Evolutionary conservation across 2,329 filamentous ascomycete genomes (phyloP), one percentile per base, ranked within the genome.

Genomic region (Intubia oerlemansii): DNA sequence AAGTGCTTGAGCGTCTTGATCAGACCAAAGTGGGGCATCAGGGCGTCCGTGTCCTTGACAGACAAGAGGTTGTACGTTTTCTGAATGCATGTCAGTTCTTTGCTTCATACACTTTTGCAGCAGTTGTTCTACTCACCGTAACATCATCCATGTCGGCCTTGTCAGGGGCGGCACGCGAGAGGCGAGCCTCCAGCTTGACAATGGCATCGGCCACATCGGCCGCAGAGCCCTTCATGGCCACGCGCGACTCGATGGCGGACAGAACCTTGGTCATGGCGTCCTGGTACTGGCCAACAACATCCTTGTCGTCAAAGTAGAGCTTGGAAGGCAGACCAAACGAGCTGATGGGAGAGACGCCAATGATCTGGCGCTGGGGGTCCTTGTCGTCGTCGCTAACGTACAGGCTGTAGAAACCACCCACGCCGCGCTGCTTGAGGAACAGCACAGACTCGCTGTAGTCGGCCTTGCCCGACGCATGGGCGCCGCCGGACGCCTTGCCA

Each of bases 61-160:
- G 56, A 57, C 44, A 62, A 60, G 1, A 68, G 68, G 39, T 75
- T 76, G 46, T 77, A 76, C 37, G 62, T 66, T 51, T 73, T 64
- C n/a, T n/a, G n/a, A n/a, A n/a, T n/a, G 51, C 56, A 17, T 21
- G 3, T 8, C 6, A 3, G 14, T 27, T 19, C n/a, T n/a, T n/a
- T n/a, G n/a, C n/a, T n/a, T n/a, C n/a, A n/a, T n/a, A n/a, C n/a
- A n/a, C n/a, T n/a, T n/a, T n/a, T n/a, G n/a, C n/a, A 28, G 27
- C 7, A 28, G 11, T 10, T 19, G 5, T 17, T 32, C 28, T 10
- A n/a, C n/a, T n/a, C n/a, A n/a, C n/a, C 14, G 40, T 36, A 9
- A 41, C 33, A 15, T 39, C 37, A 20, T 29, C 34, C 23, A 35
- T 19, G 17, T 39, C 38, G 7, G 29, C 25, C 25, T 32, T 31